Percentiles rank a stretch among this genome's conserved stretches.
Evolutionary conservation across 2,329 filamentous ascomycete species (phyloP).

Genomic region (Microsporum audouinii): DNA sequence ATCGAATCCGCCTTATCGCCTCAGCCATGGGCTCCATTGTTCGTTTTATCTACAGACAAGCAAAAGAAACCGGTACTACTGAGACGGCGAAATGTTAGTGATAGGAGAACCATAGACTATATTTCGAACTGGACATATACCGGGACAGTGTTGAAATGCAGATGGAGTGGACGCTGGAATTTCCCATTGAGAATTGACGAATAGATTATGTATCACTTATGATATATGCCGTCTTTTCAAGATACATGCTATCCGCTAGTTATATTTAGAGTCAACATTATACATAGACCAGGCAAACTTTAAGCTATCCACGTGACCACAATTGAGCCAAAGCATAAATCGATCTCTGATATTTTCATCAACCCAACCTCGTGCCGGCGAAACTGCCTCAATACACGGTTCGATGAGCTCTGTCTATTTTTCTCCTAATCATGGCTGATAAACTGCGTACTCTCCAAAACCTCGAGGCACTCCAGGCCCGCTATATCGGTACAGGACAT

Average conservation of each 20-base stretch:
- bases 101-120: background rate
- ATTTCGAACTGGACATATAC: constrained; percentile 3
- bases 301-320: too few relatives aligned
- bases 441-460: constrained; percentile 97
- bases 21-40: background rate
- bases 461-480: constrained; percentile 89
- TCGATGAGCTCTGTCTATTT: background rate
- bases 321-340: too few relatives aligned
- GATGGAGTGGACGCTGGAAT: constrained; percentile 4
- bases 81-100: background rate
- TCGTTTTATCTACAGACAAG: background rate
- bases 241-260: background rate
- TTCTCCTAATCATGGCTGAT: constrained; percentile 56
- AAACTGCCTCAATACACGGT: background rate
- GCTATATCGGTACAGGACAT: constrained; percentile 91
- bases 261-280: too few relatives aligned
- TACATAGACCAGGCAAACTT: too few relatives aligned
- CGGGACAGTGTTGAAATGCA: constrained; percentile 1
- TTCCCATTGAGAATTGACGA: background rate
- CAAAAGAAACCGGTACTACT: background rate
- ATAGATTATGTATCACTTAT: background rate
- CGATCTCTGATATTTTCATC: too few relatives aligned
- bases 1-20: background rate
- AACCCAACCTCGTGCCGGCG: background rate
- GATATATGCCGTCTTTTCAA: background rate